These are phyloP conservation scores for Didymella lethalis DNA, from an alignment of 2,329 filamentous ascomycete species.

Conservation along the genomic window DNA sequence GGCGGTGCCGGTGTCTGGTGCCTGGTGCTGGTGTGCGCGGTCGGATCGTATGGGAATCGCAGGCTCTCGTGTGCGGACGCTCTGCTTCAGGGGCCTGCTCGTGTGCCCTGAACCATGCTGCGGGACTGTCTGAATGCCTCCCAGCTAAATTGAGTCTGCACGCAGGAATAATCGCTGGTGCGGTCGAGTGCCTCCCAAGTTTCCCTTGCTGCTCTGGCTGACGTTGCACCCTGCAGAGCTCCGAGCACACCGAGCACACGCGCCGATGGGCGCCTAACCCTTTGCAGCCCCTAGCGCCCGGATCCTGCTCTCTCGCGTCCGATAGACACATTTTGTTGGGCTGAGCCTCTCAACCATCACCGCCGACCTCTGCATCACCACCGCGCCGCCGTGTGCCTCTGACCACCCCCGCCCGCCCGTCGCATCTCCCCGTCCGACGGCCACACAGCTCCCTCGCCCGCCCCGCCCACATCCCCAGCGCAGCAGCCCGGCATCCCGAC, in stretches of 20 bases:
- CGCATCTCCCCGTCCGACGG: conserved; percentile 27
- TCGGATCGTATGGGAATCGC: neutral
- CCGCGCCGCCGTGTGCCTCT: conserved; percentile 16
- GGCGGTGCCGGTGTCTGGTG: conserved; percentile 27
- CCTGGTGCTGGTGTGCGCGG: neutral
- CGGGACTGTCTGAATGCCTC: neutral
- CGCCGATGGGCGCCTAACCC: conserved; percentile 25
- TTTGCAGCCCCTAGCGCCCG: conserved; percentile 11
- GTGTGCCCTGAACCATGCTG: neutral
- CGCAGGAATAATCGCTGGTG: neutral
- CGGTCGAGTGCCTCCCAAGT: neutral
- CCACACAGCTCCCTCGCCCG: conserved; percentile 27
- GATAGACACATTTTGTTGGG: conserved; percentile 44
- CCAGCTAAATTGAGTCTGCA: neutral
- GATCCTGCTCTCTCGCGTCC: neutral
- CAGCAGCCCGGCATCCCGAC: conserved; percentile 45
- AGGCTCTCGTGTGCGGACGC: neutral
- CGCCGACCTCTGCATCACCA: conserved; percentile 21
- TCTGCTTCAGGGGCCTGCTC: conserved; percentile 11
- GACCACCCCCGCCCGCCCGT: conserved; percentile 27
- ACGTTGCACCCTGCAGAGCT: conserved; percentile 4
- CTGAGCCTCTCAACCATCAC: conserved; percentile 31
- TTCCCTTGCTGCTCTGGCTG: conserved; percentile 9
- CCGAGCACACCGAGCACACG: neutral
- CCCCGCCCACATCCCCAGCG: conserved; percentile 26